phyloP scores from a whole-genome alignment of 768 basidiomycete species.

The Calocera viscosa region DNA sequence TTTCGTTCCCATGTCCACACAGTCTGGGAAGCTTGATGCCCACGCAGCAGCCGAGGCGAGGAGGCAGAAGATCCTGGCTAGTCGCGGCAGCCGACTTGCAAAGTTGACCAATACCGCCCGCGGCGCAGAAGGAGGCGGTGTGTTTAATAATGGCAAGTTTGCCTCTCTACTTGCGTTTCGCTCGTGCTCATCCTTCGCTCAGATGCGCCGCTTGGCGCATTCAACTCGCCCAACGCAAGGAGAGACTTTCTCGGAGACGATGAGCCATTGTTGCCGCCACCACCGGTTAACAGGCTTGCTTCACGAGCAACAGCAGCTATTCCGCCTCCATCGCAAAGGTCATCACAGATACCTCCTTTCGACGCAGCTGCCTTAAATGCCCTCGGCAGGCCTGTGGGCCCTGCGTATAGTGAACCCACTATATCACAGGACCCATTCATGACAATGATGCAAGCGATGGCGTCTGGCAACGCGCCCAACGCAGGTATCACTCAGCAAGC shows the following conservation, averaged over 20 bases:
- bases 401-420: not conserved
- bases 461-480: not conserved
- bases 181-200: not conserved
- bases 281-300: not conserved
- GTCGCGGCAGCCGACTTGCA: not conserved
- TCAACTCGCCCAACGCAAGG: not conserved
- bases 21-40: not conserved
- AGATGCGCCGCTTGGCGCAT: not conserved
- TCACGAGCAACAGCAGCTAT: too few relatives aligned
- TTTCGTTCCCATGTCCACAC: not conserved
- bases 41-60: not conserved
- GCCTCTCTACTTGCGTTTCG: not conserved
- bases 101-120: not conserved
- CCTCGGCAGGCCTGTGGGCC: not conserved
- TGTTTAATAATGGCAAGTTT: not conserved
- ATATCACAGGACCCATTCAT: not conserved
- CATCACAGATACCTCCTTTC: not conserved
- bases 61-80: slow-evolving; percentile 1
- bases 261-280: not conserved
- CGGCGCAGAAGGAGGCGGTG: not conserved
- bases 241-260: not conserved
- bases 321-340: too few relatives aligned
- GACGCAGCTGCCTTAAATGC: not conserved
- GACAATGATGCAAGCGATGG: not conserved
- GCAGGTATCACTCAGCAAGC: not conserved